Conservation (phyloP, 1,284 basidiomycete genomes). For the Pascua guehoae region DNA sequence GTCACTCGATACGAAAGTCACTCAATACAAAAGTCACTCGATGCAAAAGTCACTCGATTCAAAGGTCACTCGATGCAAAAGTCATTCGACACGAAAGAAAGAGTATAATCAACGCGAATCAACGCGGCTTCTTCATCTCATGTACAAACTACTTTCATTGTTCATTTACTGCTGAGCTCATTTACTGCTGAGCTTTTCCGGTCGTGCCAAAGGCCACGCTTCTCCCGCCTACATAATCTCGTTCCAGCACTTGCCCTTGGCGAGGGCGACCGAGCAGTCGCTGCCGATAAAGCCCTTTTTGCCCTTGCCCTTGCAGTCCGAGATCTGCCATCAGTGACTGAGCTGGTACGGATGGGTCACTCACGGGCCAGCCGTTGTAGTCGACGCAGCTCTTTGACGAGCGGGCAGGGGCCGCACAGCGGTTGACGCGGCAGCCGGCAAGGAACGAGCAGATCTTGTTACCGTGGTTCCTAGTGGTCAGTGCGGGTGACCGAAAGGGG, state of each 20-base stretch:
- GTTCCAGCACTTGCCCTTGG: slow-evolving; percentile 3
- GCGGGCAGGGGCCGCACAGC: neutral
- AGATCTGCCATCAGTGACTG: neutral
- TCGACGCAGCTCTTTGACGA: neutral
- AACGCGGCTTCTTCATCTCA: too few species aligned
- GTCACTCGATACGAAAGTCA: too few species aligned
- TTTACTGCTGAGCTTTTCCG: too few species aligned
- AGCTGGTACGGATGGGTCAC: neutral
- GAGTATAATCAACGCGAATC: too few species aligned
- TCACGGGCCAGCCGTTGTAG: slow-evolving; percentile 8
- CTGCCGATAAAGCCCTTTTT: slow-evolving; percentile 5
- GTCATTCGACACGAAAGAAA: too few species aligned
- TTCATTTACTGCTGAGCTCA: too few species aligned
- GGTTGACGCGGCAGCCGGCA: neutral
- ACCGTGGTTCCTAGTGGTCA: neutral
- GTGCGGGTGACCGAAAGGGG: too few species aligned
- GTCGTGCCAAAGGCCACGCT: too few species aligned
- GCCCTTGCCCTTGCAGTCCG: neutral
- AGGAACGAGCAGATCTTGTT: slow-evolving; percentile 6
- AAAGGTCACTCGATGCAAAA: too few species aligned
- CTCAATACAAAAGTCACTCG: too few species aligned
- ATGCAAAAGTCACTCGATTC: too few species aligned
- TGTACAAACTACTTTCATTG: too few species aligned
- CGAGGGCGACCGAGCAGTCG: slow-evolving; percentile 1
- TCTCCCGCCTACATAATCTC: neutral